phyloP scores from a whole-genome alignment of 345 rosid genomes.

The Brassica juncea region DNA sequence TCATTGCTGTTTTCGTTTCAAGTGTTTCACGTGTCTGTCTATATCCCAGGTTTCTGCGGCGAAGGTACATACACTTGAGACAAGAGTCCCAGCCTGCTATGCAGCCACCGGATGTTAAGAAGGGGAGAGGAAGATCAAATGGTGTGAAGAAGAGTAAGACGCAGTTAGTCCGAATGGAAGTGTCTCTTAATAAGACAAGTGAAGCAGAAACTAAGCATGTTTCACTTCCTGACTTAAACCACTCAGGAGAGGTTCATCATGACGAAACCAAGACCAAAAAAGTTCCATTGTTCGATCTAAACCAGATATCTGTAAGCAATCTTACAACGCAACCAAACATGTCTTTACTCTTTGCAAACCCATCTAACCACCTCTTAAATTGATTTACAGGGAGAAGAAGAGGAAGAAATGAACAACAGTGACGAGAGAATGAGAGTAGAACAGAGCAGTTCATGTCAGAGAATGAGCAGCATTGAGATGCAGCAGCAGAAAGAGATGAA shows the following conservation, averaged over 20 bases:
- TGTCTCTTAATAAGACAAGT: constrained; percentile 17
- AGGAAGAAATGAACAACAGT: constrained; percentile 25
- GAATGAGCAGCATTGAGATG: constrained; percentile 44
- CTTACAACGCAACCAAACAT: background rate
- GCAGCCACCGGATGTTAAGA: background rate
- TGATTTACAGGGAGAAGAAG: constrained; percentile 74
- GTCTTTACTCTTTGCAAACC: background rate
- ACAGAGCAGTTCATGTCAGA: constrained; percentile 39
- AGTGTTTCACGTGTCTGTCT: background rate
- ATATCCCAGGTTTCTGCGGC: constrained; percentile 62
- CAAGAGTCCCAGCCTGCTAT: constrained; percentile 40
- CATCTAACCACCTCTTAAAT: background rate
- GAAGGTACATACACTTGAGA: constrained; percentile 55
- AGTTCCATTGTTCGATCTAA: constrained; percentile 74
- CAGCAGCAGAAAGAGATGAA: background rate
- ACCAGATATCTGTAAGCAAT: constrained; percentile 74
- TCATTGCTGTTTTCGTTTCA: constrained; percentile 3
- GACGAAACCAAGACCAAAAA: constrained; percentile 50
- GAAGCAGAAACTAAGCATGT: constrained; percentile 37
- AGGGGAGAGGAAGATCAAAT: constrained; percentile 27
- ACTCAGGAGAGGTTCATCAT: constrained; percentile 40
- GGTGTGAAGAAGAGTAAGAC: constrained; percentile 21
- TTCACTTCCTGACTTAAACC: constrained; percentile 48
- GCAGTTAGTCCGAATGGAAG: constrained; percentile 18
- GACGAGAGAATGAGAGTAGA: constrained; percentile 44